Base-by-base conservation (phyloP, 306 rosid species). In the Rubus parviflorus region DNA sequence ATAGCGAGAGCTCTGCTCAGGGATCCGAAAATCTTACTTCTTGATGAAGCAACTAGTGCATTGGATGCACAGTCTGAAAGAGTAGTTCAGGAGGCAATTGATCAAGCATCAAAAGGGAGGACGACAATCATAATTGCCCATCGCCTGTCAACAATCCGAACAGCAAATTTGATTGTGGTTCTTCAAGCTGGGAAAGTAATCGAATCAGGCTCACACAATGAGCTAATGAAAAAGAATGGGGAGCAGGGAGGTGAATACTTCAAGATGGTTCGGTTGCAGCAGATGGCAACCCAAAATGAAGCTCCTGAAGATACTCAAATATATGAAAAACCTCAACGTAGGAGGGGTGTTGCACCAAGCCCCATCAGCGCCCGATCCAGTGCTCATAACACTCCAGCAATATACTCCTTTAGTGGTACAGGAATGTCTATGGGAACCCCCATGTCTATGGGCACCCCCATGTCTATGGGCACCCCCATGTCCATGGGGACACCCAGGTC, bases 1-100 rank as follows among this genome's bases (percentile, higher is more conserved):
- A 92, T 90, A 70, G 98, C 97, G 3, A 84, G 97, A 86, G 97
- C 98, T 68, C 87, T 92, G 22, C 86, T 92, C 4, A 83, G 92
- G 82, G 94, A 92, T 73, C 98, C 97, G 42, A 92, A 86, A 86
- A 81, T 94, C 41, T 84, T 94, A 43, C 88, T 94, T 45, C 97
- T 94, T 38, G 98, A 92, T 87, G 98, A 92, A 88, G 97, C 91
- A 52, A 92, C 98, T 14, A 94, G 96, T 79, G 95, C 97, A 25
- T 66, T 94, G 49, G 98, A 94, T 83, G 79, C 86, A 20, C 94
- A 94, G 58, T 90, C 95, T 16, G 95, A 94, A 87, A 89, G 87
- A 82, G 87, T 84, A 58, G 95, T 94, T 43, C 96, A 94, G 20
- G 93, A 89, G 38, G 97, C 98, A 72, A 85, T 89, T 75, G 97